Evolutionary conservation across 2,329 filamentous ascomycete species (phyloP), one percentile per base, ranked within the genome.

Genomic region (Alternaria sp.): DNA sequence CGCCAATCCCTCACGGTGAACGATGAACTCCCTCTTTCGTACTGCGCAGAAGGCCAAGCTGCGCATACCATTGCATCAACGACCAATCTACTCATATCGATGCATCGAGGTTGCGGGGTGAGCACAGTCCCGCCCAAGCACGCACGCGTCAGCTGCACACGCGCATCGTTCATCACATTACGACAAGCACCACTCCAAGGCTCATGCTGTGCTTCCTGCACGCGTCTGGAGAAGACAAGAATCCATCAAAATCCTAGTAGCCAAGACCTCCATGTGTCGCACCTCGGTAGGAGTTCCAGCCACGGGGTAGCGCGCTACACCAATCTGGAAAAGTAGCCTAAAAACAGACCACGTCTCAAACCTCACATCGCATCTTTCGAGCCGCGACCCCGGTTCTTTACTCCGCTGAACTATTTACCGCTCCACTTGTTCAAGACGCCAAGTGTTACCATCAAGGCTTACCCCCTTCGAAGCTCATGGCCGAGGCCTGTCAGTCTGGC

Each of bases 401-500:
- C 54, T 48, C 52, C 53, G 41, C 54, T 62, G 52, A 74, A 73
- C 73, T 67, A 69, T 72, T 63, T 59, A 20, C 48, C 36, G 22
- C 64, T 64, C 68, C 66, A 65, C 70, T 69, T 62, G 51, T 60
- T 48, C 60, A 65, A 73, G 59, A 76, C 73, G 51, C 62, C 48
- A 59, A 65, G 62, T 61, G 74, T 77, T 68, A 66, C 72, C 70
- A 52, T 60, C 34, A 56, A 75, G 67, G 74, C 74, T 76, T 78
- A 58, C 65, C 40, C 56, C 46, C 46, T 41, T 59, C 53, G 60
- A 76, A 76, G 71, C 72, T 74, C 67, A 64, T 66, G 61, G 70
- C 66, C 69, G 38, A 72, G 67, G 20, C 32, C 28, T 48, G 45
- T 55, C 49, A 54, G 59, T 59, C 55, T 69, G 60, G 61, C 58